Base-by-base conservation (phyloP, 179 eudicot genomes). In the Carnegiea gigantea region DNA sequence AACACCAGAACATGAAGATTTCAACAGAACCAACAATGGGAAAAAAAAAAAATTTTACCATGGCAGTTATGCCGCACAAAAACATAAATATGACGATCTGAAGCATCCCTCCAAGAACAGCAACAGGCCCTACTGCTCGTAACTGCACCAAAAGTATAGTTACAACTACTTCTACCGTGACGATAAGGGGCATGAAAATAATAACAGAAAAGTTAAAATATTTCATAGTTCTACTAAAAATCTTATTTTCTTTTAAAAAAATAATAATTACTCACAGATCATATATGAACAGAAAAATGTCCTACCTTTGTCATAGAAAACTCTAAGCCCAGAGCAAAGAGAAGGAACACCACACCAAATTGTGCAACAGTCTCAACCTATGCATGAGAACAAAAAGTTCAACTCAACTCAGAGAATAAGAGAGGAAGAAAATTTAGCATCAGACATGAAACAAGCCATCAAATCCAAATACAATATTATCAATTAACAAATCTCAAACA, bases 301-400 rank as follows among this genome's bases (percentile, higher is more conserved):
- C 82, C 36, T 77, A 92, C 99, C 99, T 97, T 97, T 82, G 95
- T 46, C 93, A 95, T 86, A 65, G 98, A 97, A 75, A 97, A 97
- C 84, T 97, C 98, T 81, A 97, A 88, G 44, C 99, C 99, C 78
- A 97, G 83, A 82, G 98, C 98, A 97, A 97, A 97, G 82, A 97
- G 90, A 86, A 97, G 98, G 83, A 93, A 97, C 76, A 97, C 97
- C 77, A 97, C 99, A 88, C 99, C 98, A 86, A 97, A 97, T 83
- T 97, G 99, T 38, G 98, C 99, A 88, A 97, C 92, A 75, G 99
- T 97, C 86, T 95, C 99, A 78, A 97, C 99, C 98, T 97, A 90
- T 79, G 72, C 73, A 79, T 8, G 43, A 76, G 40, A 79, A 79
- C 43, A 77, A 62, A 53, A 57, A 30, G 70, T 70, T 71, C 78